Base-by-base conservation (phyloP, 495 filamentous ascomycete genomes). In the Wilcoxina mikolae region DNA sequence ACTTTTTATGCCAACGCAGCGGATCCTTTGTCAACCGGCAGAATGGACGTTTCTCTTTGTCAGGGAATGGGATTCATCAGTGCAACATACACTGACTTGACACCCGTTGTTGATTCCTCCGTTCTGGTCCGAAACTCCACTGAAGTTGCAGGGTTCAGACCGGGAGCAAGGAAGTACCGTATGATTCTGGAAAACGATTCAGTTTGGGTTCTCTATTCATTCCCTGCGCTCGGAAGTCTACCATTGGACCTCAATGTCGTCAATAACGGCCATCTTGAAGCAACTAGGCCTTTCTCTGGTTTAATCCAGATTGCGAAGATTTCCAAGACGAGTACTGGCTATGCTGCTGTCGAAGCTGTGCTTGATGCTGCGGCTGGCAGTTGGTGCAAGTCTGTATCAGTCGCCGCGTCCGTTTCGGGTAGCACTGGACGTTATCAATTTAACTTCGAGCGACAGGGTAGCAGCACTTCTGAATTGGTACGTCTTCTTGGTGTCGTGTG, bases 51-150 rank as follows among this genome's bases (percentile, higher is more conserved):
- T 11, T 41, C 56, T 4, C 41, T 58, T 18, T 48, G 41, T 3
- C 88, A 95, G 65, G 89, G 89, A 7, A 87, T 88, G 80, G 87
- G 77, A 0, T 90, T 85, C 55, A 76, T 91, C 10, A 94, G 85
- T 3, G 87, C 74, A 2, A 54, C 83, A 15, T 94, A 88, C 67
- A 74, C 72, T 41, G 74, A 75, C 27, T 71, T 78, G 7, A 78
- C 79, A 29, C 88, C 88, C 1, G 42, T 82, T 11, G 71, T 95
- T 23, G 78, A 88, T 10, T 71, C 95, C 20, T 78, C 85, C 60
- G 83, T 79, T 31, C 31, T 35, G 2, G 39, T 54, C 3, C 51
- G 51, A 9, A 44, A 2, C 38, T 11, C 45, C 17, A 39, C 31
- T 26, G 7, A 38, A 18, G 51, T 54, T 7, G 20, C 23, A 2